Conservation (phyloP, 768 basidiomycete genomes). For the Cubamyces lactineus region DNA sequence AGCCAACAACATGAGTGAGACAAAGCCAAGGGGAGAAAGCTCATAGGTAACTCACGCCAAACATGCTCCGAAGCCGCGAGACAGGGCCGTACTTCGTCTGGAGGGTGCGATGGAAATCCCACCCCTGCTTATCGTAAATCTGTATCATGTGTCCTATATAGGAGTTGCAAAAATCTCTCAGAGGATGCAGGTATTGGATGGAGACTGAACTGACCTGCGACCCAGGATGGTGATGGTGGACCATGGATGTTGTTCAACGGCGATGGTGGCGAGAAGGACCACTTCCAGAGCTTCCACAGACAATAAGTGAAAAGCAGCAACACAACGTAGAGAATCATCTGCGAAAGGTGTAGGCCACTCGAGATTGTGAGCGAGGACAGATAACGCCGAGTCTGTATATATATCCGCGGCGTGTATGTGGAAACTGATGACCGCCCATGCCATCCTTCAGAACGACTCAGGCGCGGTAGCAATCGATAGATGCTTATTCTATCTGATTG, state of each 20-base stretch:
- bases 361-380: background rate
- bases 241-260: conserved; percentile 21
- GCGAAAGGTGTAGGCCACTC: too few species aligned
- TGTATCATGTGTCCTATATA: conserved; percentile 15
- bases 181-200: background rate
- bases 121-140: conserved; percentile 8
- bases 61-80: conserved; percentile 7
- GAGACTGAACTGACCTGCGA: background rate
- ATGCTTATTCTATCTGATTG: too few species aligned
- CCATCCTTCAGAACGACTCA: too few species aligned
- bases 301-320: background rate
- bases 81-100: conserved; percentile 15
- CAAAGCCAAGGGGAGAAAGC: too few species aligned
- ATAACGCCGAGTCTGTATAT: background rate
- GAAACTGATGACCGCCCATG: too few species aligned
- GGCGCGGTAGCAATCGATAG: too few species aligned
- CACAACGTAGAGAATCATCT: background rate
- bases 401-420: too few species aligned
- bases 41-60: conserved; percentile 7
- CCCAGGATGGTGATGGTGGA: conserved; percentile 9
- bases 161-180: background rate
- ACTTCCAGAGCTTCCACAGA: conserved; percentile 3
- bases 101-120: conserved; percentile 15
- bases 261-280: background rate
- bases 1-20: background rate